Conservation (phyloP, 2,329 filamentous ascomycete genomes). For the Claviceps pazoutovae region DNA sequence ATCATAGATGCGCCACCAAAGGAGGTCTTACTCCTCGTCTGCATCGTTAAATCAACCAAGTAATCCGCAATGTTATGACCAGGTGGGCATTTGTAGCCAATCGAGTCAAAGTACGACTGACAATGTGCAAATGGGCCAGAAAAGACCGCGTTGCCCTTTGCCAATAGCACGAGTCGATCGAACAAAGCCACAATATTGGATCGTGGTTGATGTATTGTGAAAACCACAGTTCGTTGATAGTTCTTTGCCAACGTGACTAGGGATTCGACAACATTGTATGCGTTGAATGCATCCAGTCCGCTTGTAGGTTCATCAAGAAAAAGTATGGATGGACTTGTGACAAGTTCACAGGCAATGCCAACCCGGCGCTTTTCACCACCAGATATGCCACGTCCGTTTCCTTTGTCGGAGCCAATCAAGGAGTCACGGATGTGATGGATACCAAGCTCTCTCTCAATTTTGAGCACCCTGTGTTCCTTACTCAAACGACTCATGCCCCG, state of each 20-base stretch:
- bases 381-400: slow-evolving; percentile 85
- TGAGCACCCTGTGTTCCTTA: slow-evolving; percentile 84
- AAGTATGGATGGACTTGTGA: slow-evolving; percentile 91
- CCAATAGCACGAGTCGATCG: slow-evolving; percentile 81
- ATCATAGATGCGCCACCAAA: slow-evolving; percentile 38
- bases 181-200: slow-evolving; percentile 98
- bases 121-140: slow-evolving; percentile 82
- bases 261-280: slow-evolving; percentile 95
- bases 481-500: slow-evolving; percentile 73
- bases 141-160: slow-evolving; percentile 80
- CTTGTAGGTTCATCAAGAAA: slow-evolving; percentile 97
- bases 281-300: slow-evolving; percentile 90
- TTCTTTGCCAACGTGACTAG: slow-evolving; percentile 88
- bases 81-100: slow-evolving; percentile 85
- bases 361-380: slow-evolving; percentile 94
- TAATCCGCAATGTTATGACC: slow-evolving; percentile 99
- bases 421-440: slow-evolving; percentile 92
- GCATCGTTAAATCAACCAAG: slow-evolving; percentile 94
- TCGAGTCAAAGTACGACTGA: slow-evolving; percentile 80
- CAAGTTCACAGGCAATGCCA: slow-evolving; percentile 91
- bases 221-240: slow-evolving; percentile 93
- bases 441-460: slow-evolving; percentile 91
- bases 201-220: slow-evolving; percentile 94
- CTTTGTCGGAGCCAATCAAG: slow-evolving; percentile 90
- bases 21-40: slow-evolving; percentile 53